Conservation (phyloP, 106 monocot species). For the Dendrobium huoshanense region DNA sequence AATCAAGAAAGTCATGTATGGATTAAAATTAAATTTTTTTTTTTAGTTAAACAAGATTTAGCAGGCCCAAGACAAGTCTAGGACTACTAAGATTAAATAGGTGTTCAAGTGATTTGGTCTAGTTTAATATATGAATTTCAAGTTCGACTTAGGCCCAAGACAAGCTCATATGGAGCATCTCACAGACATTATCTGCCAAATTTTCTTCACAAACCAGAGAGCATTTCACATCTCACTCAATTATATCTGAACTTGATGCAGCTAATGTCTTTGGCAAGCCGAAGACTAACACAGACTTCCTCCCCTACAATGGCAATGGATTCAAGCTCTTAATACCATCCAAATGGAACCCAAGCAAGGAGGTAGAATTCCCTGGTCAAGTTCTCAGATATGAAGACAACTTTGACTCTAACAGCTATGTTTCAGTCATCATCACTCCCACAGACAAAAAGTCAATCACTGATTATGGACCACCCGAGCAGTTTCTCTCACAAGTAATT, state of each 20-base stretch:
- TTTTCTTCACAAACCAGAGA: too few relatives aligned
- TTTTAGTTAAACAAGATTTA: too few relatives aligned
- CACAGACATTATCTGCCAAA: too few relatives aligned
- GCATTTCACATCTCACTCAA: neutral
- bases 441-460: conserved; percentile 77
- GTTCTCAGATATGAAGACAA: conserved; percentile 91
- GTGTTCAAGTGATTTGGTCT: too few relatives aligned
- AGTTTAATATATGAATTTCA: too few relatives aligned
- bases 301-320: conserved; percentile 47
- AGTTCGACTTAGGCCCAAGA: too few relatives aligned
- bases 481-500: conserved; percentile 66
- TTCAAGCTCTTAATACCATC: conserved; percentile 74
- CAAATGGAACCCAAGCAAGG: conserved; percentile 97
- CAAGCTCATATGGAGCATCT: too few relatives aligned
- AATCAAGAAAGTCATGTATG: too few relatives aligned
- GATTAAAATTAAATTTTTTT: too few relatives aligned
- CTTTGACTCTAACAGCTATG: conserved; percentile 74
- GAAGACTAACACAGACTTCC: conserved; percentile 83
- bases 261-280: conserved; percentile 90
- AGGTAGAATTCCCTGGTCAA: conserved; percentile 82
- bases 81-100: too few relatives aligned
- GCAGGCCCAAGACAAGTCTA: too few relatives aligned
- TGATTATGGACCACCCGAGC: conserved; percentile 77
- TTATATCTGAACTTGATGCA: conserved; percentile 12
- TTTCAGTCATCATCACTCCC: conserved; percentile 56